phyloP scores from a whole-genome alignment of 192 early-diverging fungal genomes.

The Gonapodya prolifera region DNA sequence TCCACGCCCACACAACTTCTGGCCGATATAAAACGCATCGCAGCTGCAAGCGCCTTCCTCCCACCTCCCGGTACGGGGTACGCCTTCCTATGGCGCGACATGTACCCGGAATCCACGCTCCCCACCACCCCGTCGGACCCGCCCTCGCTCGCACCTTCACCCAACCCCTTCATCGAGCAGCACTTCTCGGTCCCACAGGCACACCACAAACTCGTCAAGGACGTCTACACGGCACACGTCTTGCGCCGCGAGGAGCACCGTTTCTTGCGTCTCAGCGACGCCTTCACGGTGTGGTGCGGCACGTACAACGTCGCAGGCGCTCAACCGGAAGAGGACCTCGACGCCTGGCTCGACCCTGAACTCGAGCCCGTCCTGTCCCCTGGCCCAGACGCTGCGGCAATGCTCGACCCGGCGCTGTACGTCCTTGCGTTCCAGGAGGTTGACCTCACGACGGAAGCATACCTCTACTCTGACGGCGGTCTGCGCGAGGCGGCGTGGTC shows the following conservation, averaged over 20 bases:
- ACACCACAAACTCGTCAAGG: background rate
- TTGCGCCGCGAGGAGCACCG: background rate
- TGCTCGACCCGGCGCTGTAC: slow-evolving; percentile 40
- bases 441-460: slow-evolving; percentile 74
- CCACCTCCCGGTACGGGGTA: background rate
- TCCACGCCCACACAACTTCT: background rate
- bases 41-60: background rate
- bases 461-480: slow-evolving; percentile 59
- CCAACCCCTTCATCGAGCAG: background rate
- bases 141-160: background rate
- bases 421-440: slow-evolving; percentile 86
- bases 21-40: background rate
- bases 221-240: background rate
- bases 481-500: slow-evolving; percentile 71
- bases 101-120: background rate
- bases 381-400: too few species aligned
- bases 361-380: too few species aligned
- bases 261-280: background rate
- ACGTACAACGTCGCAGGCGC: background rate
- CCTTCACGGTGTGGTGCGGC: background rate
- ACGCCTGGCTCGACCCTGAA: background rate
- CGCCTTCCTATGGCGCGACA: background rate
- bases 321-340: background rate
- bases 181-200: background rate
- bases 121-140: background rate